Conservation (phyloP, 352 stramenopile genomes). For the Globisporangium parvum region DNA sequence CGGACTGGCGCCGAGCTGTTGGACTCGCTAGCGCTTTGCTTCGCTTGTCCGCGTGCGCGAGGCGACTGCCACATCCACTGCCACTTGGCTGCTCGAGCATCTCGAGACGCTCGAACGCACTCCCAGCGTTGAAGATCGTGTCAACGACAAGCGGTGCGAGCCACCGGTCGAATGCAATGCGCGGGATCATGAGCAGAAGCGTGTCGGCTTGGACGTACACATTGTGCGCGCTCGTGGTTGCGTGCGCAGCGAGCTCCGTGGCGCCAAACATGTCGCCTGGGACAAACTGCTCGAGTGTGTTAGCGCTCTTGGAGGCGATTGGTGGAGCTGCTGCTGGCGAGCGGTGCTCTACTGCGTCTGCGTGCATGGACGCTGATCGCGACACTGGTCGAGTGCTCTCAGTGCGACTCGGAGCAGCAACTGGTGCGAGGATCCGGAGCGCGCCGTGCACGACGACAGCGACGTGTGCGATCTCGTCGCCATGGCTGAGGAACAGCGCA, state of each 20-base stretch:
- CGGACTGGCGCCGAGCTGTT: neutral
- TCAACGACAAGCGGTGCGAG: constrained; percentile 23
- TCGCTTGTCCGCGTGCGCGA: neutral
- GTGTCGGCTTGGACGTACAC: constrained; percentile 31
- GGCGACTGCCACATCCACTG: neutral
- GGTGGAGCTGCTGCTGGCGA: neutral
- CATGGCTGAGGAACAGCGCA: constrained; percentile 15
- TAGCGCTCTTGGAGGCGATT: neutral
- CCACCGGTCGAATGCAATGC: constrained; percentile 37
- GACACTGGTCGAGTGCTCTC: neutral
- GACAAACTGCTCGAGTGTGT: constrained; percentile 14
- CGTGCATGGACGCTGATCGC: neutral
- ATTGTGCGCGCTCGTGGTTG: neutral
- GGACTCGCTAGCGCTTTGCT: neutral
- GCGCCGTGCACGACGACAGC: constrained; percentile 32
- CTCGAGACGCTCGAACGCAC: constrained; percentile 25
- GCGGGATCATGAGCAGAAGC: constrained; percentile 30
- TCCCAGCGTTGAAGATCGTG: constrained; percentile 33
- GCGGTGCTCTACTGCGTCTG: neutral
- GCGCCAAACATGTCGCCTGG: constrained; percentile 35
- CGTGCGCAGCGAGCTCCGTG: constrained; percentile 14
- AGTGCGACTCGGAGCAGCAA: neutral
- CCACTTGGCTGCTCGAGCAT: neutral
- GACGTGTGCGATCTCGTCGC: constrained; percentile 19
- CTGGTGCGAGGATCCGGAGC: constrained; percentile 5